Conservation (phyloP, 2,329 filamentous ascomycete species). For the Fusarium praegraminearum region DNA sequence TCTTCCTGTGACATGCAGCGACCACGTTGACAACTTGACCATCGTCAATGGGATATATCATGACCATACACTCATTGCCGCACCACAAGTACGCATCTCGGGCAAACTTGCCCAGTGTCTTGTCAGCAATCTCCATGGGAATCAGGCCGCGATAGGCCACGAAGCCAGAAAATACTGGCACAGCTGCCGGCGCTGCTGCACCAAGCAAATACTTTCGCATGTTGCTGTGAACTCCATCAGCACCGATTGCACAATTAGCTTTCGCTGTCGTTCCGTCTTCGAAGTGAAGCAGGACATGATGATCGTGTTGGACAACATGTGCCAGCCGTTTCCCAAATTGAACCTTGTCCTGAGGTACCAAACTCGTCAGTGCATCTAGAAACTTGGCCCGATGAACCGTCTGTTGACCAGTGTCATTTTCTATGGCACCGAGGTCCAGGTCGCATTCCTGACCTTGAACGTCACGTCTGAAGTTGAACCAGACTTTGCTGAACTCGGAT, state of each 20-base stretch:
- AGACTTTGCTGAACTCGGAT: not conserved
- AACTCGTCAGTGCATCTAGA: slow-evolving; percentile 50
- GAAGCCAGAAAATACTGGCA: not conserved
- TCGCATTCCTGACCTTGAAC: not conserved
- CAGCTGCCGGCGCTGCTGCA: not conserved
- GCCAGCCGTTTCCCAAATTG: not conserved
- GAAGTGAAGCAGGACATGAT: slow-evolving; percentile 58
- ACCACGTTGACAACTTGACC: not conserved
- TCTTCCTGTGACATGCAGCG: not conserved
- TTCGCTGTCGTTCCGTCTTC: slow-evolving; percentile 58
- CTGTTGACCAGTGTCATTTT: not conserved
- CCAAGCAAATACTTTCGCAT: not conserved
- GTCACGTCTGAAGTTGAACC: not conserved
- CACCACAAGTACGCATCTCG: not conserved
- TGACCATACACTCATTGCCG: not conserved
- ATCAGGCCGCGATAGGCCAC: not conserved
- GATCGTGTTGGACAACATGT: slow-evolving; percentile 52
- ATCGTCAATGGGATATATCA: not conserved
- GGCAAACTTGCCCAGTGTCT: not conserved
- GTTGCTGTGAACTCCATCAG: slow-evolving; percentile 56
- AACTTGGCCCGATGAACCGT: not conserved
- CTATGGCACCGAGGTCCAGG: not conserved
- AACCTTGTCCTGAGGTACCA: not conserved
- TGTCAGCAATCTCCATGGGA: not conserved
- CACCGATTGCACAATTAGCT: slow-evolving; percentile 63